Evolutionary conservation across 2,329 filamentous ascomycete genomes (phyloP), one percentile per base, ranked within the genome.

Genomic region (Xylariaceae sp.): DNA sequence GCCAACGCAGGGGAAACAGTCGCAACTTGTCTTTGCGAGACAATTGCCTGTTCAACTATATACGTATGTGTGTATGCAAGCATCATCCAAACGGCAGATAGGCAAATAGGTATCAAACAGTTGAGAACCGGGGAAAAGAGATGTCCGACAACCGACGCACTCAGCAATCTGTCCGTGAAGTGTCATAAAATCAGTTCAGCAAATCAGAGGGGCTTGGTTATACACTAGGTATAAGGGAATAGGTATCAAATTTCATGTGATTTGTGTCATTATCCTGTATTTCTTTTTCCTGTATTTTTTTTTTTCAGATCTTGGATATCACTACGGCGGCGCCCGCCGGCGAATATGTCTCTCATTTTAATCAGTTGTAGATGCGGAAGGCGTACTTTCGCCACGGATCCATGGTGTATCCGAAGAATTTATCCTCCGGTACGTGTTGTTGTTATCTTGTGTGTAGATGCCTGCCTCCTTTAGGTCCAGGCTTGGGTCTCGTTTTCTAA

Each of bases 401-500:
- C 62, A 61, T 6, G 56, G 61, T 3, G 50, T 61, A 44, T 64
- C 62, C 2, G 13, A 30, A 1, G 51, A 15, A 15, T 44, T 45
- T 49, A 64, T 61, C 39, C 57, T 59, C n/a, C 61, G 58, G 35
- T 56, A 64, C 10, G 23, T 18, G 10, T 34, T 35, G 23, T 48
- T 47, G 11, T 47, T 50, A 6, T 56, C 52, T 23, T 58, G 60
- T 15, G 57, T 63, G 50, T 60, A 64, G 8, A 61, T 64, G 2
- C 62, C 62, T 13, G 23, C 8, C 34, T 59, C 61, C 17, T 53
- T 18, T 8, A 63, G 47, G 15, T 53, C 53, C 8, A 59, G 17
- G 34, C 55, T 57, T 18, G 61, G 55, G 30, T 69, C 67, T 18
- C 68, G 61, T 18, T 15, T 63, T 37, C 53, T 58, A 4, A 70